Conservation (phyloP, 331 rosid genomes). For the Stylosanthes scabra region DNA sequence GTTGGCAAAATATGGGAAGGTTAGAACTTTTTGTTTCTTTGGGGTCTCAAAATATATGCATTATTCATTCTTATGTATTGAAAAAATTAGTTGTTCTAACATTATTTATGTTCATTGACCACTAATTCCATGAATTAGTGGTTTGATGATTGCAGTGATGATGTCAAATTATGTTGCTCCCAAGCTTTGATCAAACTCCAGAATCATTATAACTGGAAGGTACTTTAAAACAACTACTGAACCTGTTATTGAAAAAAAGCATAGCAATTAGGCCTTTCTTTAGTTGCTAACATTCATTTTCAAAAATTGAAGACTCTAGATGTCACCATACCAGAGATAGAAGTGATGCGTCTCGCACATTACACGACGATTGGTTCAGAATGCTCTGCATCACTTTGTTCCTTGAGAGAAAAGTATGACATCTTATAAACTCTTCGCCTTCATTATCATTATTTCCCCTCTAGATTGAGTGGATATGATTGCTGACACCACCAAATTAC, state of each 20-base stretch:
- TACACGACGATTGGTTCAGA: slow-evolving; percentile 87
- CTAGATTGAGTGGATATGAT: slow-evolving; percentile 34
- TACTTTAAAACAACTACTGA: slow-evolving; percentile 36
- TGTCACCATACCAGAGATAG: slow-evolving; percentile 95
- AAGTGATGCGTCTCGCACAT: slow-evolving; percentile 95
- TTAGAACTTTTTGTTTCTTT: slow-evolving; percentile 41
- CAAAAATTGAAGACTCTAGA: slow-evolving; percentile 63
- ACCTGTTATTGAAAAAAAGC: not conserved
- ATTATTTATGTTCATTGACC: slow-evolving; percentile 52
- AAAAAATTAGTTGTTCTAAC: slow-evolving; percentile 34
- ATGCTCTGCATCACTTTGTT: slow-evolving; percentile 64
- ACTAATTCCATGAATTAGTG: slow-evolving; percentile 79
- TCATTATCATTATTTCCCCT: slow-evolving; percentile 11
- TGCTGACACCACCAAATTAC: slow-evolving; percentile 45
- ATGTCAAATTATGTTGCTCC: slow-evolving; percentile 74
- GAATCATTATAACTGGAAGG: slow-evolving; percentile 81
- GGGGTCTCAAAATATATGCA: slow-evolving; percentile 12
- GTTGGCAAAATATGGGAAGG: slow-evolving; percentile 84
- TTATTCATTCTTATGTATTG: not conserved
- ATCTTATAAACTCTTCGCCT: slow-evolving; percentile 31
- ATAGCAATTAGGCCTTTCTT: not conserved
- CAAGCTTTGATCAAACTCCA: slow-evolving; percentile 70
- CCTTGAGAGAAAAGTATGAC: slow-evolving; percentile 65
- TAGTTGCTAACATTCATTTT: not conserved
- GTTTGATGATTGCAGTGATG: slow-evolving; percentile 93